A percentile compares a stretch with the other conserved stretches of the same genome.
phyloP scores from a whole-genome alignment of 345 rosid species.

The Gossypium sturtianum region DNA sequence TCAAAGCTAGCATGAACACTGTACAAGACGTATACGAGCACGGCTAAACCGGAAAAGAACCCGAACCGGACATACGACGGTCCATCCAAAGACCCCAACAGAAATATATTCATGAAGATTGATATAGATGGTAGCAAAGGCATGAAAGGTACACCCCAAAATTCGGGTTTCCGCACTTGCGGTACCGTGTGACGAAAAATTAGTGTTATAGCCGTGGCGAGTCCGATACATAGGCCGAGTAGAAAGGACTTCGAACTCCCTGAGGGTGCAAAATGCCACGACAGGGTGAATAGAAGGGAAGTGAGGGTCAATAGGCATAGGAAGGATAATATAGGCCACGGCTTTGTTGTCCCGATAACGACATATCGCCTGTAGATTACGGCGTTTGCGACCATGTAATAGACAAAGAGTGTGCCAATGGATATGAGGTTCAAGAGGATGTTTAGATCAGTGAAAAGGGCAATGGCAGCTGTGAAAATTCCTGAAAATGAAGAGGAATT shows the following conservation, averaged over 20 bases:
- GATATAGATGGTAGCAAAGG: constrained; percentile 82
- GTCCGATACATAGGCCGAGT: constrained; percentile 36
- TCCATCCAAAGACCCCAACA: constrained; percentile 65
- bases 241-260: constrained; percentile 48
- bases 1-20: constrained; percentile 90
- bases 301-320: constrained; percentile 51
- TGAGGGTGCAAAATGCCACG: constrained; percentile 56
- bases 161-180: constrained; percentile 61
- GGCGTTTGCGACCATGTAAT: constrained; percentile 92
- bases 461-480: constrained; percentile 68
- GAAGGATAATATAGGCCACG: constrained; percentile 77
- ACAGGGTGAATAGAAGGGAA: constrained; percentile 52
- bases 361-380: constrained; percentile 76
- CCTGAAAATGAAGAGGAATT: constrained; percentile 37
- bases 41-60: constrained; percentile 29
- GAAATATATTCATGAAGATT: constrained; percentile 71
- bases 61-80: constrained; percentile 65
- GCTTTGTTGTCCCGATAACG: constrained; percentile 45
- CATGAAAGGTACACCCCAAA: constrained; percentile 91
- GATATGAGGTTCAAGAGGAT: constrained; percentile 77
- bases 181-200: constrained; percentile 51
- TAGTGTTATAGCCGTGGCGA: constrained; percentile 40
- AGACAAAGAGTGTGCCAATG: constrained; percentile 85
- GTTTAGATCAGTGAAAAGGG: constrained; percentile 67
- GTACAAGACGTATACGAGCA: constrained; percentile 51